These are phyloP conservation scores for Yarrowia sp. DNA, from an alignment of 805 yeast species.

Conservation along the genomic window DNA sequence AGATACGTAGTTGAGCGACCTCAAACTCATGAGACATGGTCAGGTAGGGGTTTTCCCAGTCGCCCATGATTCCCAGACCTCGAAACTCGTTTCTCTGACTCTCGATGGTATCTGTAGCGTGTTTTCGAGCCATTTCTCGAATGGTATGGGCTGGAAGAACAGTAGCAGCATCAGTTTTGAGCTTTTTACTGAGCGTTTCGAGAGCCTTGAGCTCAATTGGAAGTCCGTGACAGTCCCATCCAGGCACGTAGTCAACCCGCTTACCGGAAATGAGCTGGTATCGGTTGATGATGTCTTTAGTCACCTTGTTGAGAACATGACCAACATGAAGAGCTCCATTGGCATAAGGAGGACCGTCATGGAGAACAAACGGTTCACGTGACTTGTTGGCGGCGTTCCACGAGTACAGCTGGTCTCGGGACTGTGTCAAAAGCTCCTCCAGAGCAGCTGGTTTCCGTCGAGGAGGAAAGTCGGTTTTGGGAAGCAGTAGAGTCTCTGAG, in stretches of 20 bases:
- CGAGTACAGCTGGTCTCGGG: slow-evolving; percentile 50
- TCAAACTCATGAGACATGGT: slow-evolving; percentile 75
- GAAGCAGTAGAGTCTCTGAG: neutral
- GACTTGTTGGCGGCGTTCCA: slow-evolving; percentile 41
- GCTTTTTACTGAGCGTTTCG: slow-evolving; percentile 42
- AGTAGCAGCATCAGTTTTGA: slow-evolving; percentile 39
- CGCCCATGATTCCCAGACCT: slow-evolving; percentile 75
- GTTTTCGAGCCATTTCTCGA: slow-evolving; percentile 60
- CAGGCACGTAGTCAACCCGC: slow-evolving; percentile 73
- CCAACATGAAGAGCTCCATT: slow-evolving; percentile 91
- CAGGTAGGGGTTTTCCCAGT: slow-evolving; percentile 68
- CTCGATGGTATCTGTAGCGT: slow-evolving; percentile 65
- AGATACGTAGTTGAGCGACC: slow-evolving; percentile 66
- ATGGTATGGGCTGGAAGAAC: slow-evolving; percentile 50
- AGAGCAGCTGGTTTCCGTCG: neutral
- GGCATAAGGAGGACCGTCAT: slow-evolving; percentile 99
- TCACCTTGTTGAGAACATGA: slow-evolving; percentile 84
- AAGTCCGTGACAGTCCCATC: slow-evolving; percentile 99
- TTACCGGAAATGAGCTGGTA: slow-evolving; percentile 61
- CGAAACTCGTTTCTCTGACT: slow-evolving; percentile 63
- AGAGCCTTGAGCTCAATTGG: slow-evolving; percentile 92
- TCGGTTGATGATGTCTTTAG: slow-evolving; percentile 82
- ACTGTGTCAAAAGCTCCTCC: neutral
- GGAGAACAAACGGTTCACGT: slow-evolving; percentile 57
- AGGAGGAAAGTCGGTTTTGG: slow-evolving; percentile 9